These are phyloP conservation scores for Colletotrichum melonis DNA, from an alignment of 2,329 filamentous ascomycete species.

Conservation along the genomic window DNA sequence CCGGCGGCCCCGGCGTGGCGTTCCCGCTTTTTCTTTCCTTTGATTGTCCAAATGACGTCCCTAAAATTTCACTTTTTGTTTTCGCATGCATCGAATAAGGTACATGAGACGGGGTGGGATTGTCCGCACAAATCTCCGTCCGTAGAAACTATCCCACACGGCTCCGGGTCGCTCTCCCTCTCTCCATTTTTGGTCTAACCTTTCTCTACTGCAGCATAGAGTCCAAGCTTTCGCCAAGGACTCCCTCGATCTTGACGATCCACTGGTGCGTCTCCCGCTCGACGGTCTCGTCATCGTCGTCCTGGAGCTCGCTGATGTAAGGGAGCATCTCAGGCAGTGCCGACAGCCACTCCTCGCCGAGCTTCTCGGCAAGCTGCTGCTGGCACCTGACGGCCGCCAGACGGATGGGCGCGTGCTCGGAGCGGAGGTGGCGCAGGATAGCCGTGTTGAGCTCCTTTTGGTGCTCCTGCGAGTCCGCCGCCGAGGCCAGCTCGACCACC, in stretches of 20 bases:
- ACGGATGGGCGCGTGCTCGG: slow-evolving; percentile 77
- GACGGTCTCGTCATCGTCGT: slow-evolving; percentile 95
- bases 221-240: slow-evolving; percentile 90
- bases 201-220: slow-evolving; percentile 82
- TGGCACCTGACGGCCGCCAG: slow-evolving; percentile 86
- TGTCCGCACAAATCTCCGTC: background rate
- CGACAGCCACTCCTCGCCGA: slow-evolving; percentile 94
- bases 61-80: background rate
- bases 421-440: slow-evolving; percentile 82
- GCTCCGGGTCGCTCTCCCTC: too few species aligned
- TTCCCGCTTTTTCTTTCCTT: slow-evolving; percentile 2
- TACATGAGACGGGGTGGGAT: background rate
- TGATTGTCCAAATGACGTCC: slow-evolving; percentile 18
- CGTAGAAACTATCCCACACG: background rate
- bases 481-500: slow-evolving; percentile 82
- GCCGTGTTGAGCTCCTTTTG: slow-evolving; percentile 88
- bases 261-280: slow-evolving; percentile 90
- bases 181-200: background rate
- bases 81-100: background rate
- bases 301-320: slow-evolving; percentile 93
- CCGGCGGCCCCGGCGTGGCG: background rate
- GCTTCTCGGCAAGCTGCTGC: slow-evolving; percentile 79
- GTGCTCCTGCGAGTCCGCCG: slow-evolving; percentile 87
- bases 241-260: slow-evolving; percentile 90
- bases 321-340: slow-evolving; percentile 96